Percentiles rank a stretch among this genome's conserved stretches.
phyloP scores from a whole-genome alignment of 345 rosid genomes.

The Pugionium cornutum region DNA sequence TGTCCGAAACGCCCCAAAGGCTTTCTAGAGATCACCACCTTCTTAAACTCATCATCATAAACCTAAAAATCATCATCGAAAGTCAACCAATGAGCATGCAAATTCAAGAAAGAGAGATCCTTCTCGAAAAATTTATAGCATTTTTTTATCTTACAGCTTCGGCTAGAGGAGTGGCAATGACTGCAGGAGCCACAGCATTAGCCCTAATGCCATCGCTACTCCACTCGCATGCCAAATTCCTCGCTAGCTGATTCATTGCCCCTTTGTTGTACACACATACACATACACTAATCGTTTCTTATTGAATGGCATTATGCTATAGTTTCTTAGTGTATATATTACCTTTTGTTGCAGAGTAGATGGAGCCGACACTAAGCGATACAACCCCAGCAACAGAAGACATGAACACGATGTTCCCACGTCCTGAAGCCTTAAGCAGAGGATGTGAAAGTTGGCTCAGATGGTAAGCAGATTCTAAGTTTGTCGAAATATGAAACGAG shows the following conservation, averaged over 20 bases:
- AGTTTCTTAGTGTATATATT: neutral
- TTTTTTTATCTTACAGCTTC: slow-evolving; percentile 48
- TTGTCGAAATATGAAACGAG: slow-evolving; percentile 47
- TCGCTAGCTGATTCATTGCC: slow-evolving; percentile 80
- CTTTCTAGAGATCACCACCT: slow-evolving; percentile 38
- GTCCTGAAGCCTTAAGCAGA: slow-evolving; percentile 49
- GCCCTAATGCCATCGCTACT: slow-evolving; percentile 70
- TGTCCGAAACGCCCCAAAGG: slow-evolving; percentile 54
- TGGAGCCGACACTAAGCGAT: slow-evolving; percentile 34
- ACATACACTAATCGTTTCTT: neutral
- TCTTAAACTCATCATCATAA: slow-evolving; percentile 32
- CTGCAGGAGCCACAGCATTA: slow-evolving; percentile 83
- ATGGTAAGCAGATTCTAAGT: slow-evolving; percentile 60
- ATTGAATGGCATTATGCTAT: no score
- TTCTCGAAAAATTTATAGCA: neutral
- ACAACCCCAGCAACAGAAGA: slow-evolving; percentile 50
- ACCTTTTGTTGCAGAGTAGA: slow-evolving; percentile 57
- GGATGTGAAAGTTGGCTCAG: slow-evolving; percentile 62
- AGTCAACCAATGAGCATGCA: slow-evolving; percentile 15
- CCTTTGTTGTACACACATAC: slow-evolving; percentile 34
- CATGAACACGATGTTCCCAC: slow-evolving; percentile 55
- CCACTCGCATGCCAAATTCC: slow-evolving; percentile 81
- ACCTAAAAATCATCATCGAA: slow-evolving; percentile 22
- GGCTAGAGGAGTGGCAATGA: slow-evolving; percentile 68
- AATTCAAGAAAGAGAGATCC: slow-evolving; percentile 10